Conservation (phyloP, 1,284 basidiomycete species). For the Ustilago tritici region DNA sequence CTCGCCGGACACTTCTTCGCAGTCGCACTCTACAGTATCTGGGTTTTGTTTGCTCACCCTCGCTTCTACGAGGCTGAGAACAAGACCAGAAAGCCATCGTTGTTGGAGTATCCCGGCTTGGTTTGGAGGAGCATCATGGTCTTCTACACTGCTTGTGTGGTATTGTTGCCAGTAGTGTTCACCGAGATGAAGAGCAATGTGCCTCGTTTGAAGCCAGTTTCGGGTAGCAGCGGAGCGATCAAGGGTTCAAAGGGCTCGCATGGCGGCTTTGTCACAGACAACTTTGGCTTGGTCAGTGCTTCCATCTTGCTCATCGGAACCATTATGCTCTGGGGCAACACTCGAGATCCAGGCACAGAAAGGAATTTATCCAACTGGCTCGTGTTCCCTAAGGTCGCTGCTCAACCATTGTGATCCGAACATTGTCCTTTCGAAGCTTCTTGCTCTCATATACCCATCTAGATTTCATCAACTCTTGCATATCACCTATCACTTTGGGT, state of each 20-base stretch:
- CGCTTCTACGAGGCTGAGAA: constrained; percentile 25
- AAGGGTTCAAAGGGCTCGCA: constrained; percentile 8
- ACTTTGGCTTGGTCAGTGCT: constrained; percentile 42
- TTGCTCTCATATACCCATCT: constrained; percentile 18
- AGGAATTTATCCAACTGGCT: constrained; percentile 44
- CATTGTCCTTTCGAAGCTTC: neutral
- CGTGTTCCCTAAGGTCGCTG: constrained; percentile 41
- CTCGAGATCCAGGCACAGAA: constrained; percentile 37
- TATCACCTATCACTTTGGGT: neutral
- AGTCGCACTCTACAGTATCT: constrained; percentile 93
- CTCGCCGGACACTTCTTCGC: constrained; percentile 93
- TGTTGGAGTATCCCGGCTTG: constrained; percentile 58
- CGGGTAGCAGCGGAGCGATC: neutral
- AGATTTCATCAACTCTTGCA: neutral
- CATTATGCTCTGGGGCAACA: constrained; percentile 43
- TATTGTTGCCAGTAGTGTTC: constrained; percentile 66
- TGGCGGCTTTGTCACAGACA: constrained; percentile 34
- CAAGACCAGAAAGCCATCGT: constrained; percentile 19
- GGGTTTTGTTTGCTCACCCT: constrained; percentile 78
- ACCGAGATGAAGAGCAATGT: constrained; percentile 64
- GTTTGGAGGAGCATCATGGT: constrained; percentile 55
- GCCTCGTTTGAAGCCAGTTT: constrained; percentile 18
- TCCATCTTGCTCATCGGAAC: constrained; percentile 40
- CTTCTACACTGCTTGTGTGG: constrained; percentile 66
- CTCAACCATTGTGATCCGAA: constrained; percentile 13